Base-by-base conservation (phyloP, 257 asterid genomes). In the Misopates orontium region DNA sequence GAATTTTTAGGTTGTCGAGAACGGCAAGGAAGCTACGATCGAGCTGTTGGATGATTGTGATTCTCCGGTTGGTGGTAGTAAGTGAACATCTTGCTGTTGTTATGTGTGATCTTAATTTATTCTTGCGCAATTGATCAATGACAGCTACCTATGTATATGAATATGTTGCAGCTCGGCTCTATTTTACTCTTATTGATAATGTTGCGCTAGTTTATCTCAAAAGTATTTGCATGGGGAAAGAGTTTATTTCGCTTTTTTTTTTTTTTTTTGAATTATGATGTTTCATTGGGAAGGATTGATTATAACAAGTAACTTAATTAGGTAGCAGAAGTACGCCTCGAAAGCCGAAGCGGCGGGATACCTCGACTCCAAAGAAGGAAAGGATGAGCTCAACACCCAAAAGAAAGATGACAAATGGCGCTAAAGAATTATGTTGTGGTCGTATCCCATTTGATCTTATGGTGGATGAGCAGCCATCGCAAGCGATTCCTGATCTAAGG, bases 331-430 rank as follows among this genome's bases (percentile, higher is more conserved):
- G 73, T 71, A 86, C 95, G 66, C 87, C 95, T 64, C 73, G 62
- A 68, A 74, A 78, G 80, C 65, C 13, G 68, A 83, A 72, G 73
- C 68, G 73, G 69, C 77, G 53, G 72, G 66, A 77, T 32, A 77
- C 42, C 62, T 71, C 94, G 64, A 85, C 90, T 64, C 96, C 97
- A n/a, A 76, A 77, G 73, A 83, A 87, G 77, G 77, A 59, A 58
- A 62, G 56, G 66, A 57, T 48, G 70, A 82, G 66, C 64, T 69
- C 75, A 32, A 86, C 87, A 19, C 85, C 90, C 44, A 84, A 71
- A 74, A 83, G 79, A 79, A 86, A 72, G 74, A 70, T 64, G 70
- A 77, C 67, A 59, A 70, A 28, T 73, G 83, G 84, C 71, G 64
- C 59, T 64, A 80, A 70, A 71, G 85, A 71, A 51, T 62, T 68